A percentile compares a stretch with the other conserved stretches of the same genome.
phyloP scores from a whole-genome alignment of 2,329 filamentous ascomycete genomes.

The Thielaviopsis euricoi region DNA sequence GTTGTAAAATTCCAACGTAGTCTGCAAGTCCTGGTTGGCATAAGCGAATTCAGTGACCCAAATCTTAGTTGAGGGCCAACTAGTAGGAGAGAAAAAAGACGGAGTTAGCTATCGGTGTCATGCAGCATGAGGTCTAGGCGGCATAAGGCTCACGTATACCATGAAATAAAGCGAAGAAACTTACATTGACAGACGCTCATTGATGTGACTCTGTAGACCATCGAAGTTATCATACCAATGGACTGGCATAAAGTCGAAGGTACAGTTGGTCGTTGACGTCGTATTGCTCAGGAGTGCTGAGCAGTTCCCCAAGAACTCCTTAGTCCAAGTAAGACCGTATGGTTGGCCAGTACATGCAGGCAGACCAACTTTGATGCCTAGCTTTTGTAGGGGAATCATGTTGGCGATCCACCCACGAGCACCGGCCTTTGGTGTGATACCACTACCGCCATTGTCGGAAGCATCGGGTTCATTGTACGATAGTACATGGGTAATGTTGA shows the following conservation, averaged over 20 bases:
- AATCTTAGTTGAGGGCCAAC: conserved; percentile 44
- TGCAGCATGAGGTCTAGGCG: too few species aligned
- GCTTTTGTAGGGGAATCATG: conserved; percentile 48
- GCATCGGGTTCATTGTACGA: conserved; percentile 68
- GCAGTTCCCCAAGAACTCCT: conserved; percentile 47
- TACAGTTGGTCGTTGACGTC: conserved; percentile 32
- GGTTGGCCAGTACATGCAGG: conserved; percentile 51
- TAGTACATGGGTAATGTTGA: conserved; percentile 51
- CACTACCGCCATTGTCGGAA: conserved; percentile 39
- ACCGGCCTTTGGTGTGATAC: conserved; percentile 41
- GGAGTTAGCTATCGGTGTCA: neutral
- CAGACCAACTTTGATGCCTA: conserved; percentile 51
- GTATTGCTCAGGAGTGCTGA: conserved; percentile 35
- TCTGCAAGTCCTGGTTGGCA: conserved; percentile 35
- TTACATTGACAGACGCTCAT: conserved; percentile 26
- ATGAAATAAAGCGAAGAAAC: conserved; percentile 10
- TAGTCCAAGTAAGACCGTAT: conserved; percentile 48
- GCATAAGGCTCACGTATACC: neutral
- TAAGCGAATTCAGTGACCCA: conserved; percentile 70
- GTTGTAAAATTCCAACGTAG: conserved; percentile 53
- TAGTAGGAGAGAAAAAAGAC: conserved; percentile 14
- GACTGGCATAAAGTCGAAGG: conserved; percentile 45
- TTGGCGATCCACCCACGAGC: conserved; percentile 55
- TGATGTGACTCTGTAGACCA: conserved; percentile 50
- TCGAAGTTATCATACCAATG: conserved; percentile 57